Conservation (phyloP, 495 filamentous ascomycete genomes). For the Patellaria atrata region DNA sequence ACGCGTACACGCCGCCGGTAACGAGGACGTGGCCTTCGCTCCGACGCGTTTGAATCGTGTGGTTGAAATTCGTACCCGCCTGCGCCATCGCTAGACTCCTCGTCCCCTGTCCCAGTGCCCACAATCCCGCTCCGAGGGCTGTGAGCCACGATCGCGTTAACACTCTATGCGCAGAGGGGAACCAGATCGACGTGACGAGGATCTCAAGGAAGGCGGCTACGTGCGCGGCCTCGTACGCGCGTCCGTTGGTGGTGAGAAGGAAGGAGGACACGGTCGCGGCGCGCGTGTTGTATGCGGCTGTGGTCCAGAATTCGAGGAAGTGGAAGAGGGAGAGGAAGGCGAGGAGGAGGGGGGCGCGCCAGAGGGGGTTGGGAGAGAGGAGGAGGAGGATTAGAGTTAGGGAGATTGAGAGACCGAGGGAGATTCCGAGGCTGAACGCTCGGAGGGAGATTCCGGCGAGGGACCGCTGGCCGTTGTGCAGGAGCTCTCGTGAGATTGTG, state of each 20-base stretch:
- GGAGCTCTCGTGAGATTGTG: conserved; percentile 12
- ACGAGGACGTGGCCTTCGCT: conserved; percentile 61
- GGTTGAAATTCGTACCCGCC: conserved; percentile 85
- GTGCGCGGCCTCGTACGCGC: conserved; percentile 74
- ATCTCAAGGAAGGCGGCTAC: conserved; percentile 57
- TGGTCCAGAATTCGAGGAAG: conserved; percentile 89
- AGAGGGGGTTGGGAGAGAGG: conserved; percentile 38
- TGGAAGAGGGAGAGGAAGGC: conserved; percentile 68
- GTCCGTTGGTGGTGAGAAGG: conserved; percentile 74
- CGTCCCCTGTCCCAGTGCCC: conserved; percentile 54
- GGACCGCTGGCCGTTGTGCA: conserved; percentile 29
- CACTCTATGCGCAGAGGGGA: no score
- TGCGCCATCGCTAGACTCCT: conserved; percentile 73
- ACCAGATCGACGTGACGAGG: conserved; percentile 41
- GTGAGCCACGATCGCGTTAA: conserved; percentile 29
- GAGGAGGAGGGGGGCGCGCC: conserved; percentile 76
- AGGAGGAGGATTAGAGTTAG: conserved; percentile 31
- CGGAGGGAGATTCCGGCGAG: conserved; percentile 69
- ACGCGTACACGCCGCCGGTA: conserved; percentile 49
- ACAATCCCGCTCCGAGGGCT: conserved; percentile 45
- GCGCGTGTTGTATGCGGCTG: conserved; percentile 66
- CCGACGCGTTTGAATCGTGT: conserved; percentile 56
- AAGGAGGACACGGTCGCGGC: conserved; percentile 60
- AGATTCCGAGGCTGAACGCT: conserved; percentile 43
- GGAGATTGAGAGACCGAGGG: conserved; percentile 31